Percentiles rank a stretch among this genome's conserved stretches.
These are phyloP conservation scores for Xerocomellus chrysenteron DNA, from an alignment of 768 basidiomycete genomes.

Conservation along the genomic window DNA sequence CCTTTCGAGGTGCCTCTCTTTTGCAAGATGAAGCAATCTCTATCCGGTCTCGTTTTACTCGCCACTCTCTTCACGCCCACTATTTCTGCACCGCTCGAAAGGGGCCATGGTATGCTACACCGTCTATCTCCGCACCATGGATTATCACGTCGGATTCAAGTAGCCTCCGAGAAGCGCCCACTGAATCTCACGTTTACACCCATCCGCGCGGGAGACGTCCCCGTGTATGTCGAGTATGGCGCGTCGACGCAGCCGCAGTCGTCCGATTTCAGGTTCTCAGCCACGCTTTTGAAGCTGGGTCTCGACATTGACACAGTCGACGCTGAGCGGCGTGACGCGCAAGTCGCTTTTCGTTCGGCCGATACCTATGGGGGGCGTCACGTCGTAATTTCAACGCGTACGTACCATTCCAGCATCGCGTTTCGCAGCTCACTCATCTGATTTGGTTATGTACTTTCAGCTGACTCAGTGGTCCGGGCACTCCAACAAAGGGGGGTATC, in stretches of 20 bases:
- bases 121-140: not conserved
- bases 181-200: slow-evolving; percentile 5
- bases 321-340: not conserved
- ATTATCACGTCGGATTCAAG: slow-evolving; percentile 3
- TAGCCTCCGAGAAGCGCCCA: not conserved
- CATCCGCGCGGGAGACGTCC: not conserved
- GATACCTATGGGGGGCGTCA: not conserved
- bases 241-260: not conserved
- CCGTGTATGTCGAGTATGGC: not conserved
- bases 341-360: not conserved
- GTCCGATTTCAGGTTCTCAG: not conserved
- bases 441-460: not conserved
- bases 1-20: not conserved
- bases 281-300: not conserved
- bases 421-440: not conserved
- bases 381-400: slow-evolving; percentile 1
- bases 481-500: slow-evolving; percentile 3
- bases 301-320: not conserved
- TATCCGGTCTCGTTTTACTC: not conserved
- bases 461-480: not conserved
- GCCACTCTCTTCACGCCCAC: not conserved
- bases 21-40: not conserved
- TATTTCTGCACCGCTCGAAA: not conserved
- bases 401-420: not conserved
- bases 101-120: not conserved